Conservation (phyloP, 2,329 filamentous ascomycete species). For the Blastomyces parvus region DNA sequence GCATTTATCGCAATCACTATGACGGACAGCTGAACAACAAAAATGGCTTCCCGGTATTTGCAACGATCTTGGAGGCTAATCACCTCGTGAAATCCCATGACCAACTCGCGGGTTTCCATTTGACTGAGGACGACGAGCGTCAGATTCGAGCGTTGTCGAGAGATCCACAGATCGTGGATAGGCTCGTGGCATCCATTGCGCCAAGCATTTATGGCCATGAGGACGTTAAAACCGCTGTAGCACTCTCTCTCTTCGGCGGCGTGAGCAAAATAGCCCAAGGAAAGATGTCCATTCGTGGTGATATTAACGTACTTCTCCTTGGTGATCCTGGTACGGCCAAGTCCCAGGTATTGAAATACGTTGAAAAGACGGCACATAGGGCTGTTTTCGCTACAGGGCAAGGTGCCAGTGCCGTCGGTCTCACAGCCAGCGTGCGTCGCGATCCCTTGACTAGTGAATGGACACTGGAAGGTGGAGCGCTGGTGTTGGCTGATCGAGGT, state of each 20-base stretch:
- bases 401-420: slow-evolving; percentile 91
- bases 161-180: slow-evolving; percentile 86
- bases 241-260: slow-evolving; percentile 87
- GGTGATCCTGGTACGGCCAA: slow-evolving; percentile 97
- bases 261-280: slow-evolving; percentile 87
- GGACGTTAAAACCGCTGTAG: slow-evolving; percentile 95
- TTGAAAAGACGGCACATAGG: slow-evolving; percentile 92
- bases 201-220: slow-evolving; percentile 95
- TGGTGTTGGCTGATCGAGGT: slow-evolving; percentile 89
- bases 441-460: slow-evolving; percentile 94
- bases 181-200: slow-evolving; percentile 84
- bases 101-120: slow-evolving; percentile 87
- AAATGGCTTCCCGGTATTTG: slow-evolving; percentile 97
- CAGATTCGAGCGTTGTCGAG: slow-evolving; percentile 78
- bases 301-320: slow-evolving; percentile 94
- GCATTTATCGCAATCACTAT: slow-evolving; percentile 96
- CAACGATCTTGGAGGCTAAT: slow-evolving; percentile 94
- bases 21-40: slow-evolving; percentile 96
- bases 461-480: slow-evolving; percentile 90
- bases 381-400: slow-evolving; percentile 97
- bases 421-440: slow-evolving; percentile 90
- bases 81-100: slow-evolving; percentile 96
- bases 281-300: slow-evolving; percentile 81
- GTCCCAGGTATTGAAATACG: slow-evolving; percentile 93
- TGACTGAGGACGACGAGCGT: slow-evolving; percentile 91